Conservation (phyloP, 345 rosid genomes). For the Eucalyptus urophylla region DNA sequence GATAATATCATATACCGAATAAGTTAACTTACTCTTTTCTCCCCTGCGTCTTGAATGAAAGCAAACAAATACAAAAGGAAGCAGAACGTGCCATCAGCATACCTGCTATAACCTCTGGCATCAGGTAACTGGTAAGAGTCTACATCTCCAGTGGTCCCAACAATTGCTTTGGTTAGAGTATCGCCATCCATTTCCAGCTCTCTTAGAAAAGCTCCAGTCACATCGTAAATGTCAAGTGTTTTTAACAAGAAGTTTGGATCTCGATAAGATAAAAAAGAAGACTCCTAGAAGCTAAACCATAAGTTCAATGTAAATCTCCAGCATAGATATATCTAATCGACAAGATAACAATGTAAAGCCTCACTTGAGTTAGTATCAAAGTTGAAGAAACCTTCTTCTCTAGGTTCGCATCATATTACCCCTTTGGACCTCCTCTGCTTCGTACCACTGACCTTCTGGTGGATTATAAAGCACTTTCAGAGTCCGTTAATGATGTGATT, state of each 20-base stretch:
- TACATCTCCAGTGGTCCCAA: slow-evolving; percentile 90
- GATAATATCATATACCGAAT: background rate
- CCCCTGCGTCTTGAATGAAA: background rate
- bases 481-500: too few species aligned
- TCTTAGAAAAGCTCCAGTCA: slow-evolving; percentile 72
- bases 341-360: background rate
- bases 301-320: background rate
- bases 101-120: slow-evolving; percentile 98
- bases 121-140: slow-evolving; percentile 94
- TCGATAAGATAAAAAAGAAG: slow-evolving; percentile 75
- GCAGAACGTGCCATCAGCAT: background rate
- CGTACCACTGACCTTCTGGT: too few species aligned
- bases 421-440: too few species aligned
- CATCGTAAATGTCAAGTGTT: slow-evolving; percentile 78
- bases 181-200: slow-evolving; percentile 76
- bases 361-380: slow-evolving; percentile 88
- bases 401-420: too few species aligned
- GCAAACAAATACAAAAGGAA: background rate
- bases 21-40: background rate
- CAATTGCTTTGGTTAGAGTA: slow-evolving; percentile 75
- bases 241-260: slow-evolving; percentile 71
- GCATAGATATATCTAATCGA: background rate
- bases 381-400: slow-evolving; percentile 69
- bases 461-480: too few species aligned
- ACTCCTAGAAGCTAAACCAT: slow-evolving; percentile 31